Evolutionary conservation across 345 rosid species (phyloP).

Genomic region (Gossypium raimondii): DNA sequence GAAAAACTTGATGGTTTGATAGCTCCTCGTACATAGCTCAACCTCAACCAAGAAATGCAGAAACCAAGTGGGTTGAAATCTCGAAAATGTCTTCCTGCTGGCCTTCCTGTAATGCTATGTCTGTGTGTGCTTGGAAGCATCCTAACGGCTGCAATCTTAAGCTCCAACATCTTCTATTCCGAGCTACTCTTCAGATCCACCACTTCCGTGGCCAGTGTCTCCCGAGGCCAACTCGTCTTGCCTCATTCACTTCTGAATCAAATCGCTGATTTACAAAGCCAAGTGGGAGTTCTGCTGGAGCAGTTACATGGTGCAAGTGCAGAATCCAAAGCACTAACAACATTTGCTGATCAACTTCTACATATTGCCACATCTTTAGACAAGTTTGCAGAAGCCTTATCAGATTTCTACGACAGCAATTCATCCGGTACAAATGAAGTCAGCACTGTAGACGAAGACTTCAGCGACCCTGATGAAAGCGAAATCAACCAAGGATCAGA

Average conservation of each 20-base stretch:
- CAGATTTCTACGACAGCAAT: conserved; percentile 15
- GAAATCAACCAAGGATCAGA: conserved; percentile 27
- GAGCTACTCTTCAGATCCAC: conserved; percentile 19
- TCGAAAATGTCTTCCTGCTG: conserved; percentile 24
- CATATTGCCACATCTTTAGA: conserved; percentile 40
- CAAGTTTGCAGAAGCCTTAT: conserved; percentile 34
- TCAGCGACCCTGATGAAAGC: conserved; percentile 29
- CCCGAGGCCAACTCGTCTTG: neutral
- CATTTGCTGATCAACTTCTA: conserved; percentile 46
- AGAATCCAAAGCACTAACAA: conserved; percentile 22
- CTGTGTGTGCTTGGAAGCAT: conserved; percentile 29
- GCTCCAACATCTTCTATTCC: conserved; percentile 28
- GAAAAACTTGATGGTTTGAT: neutral
- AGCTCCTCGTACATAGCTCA: neutral
- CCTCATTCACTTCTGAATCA: conserved; percentile 31
- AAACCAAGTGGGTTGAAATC: conserved; percentile 23
- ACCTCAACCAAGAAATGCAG: neutral
- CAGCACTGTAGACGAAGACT: conserved; percentile 33
- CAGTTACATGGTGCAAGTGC: conserved; percentile 32
- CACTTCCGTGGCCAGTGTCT: neutral
- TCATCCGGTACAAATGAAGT: conserved; percentile 10
- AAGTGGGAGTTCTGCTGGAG: conserved; percentile 35
- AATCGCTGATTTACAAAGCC: conserved; percentile 35
- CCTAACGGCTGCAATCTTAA: conserved; percentile 23
- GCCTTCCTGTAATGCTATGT: conserved; percentile 29